Conservation (phyloP, 1,284 basidiomycete species). For the Trametes pubescens region DNA sequence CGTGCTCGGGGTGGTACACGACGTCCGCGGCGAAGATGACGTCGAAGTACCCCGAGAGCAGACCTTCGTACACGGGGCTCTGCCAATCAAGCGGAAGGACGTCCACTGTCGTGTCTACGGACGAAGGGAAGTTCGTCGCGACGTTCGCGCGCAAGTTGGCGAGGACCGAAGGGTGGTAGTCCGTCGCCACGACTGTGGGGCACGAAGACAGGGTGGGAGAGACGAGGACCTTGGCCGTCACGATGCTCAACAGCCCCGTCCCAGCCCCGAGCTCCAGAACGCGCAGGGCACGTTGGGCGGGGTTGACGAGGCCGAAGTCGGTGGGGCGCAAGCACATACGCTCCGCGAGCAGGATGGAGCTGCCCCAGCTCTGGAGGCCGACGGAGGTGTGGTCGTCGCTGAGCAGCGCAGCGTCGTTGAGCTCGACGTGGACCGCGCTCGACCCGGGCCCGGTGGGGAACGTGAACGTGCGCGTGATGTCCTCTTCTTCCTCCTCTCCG, state of each 20-base stretch:
- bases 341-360: constrained; percentile 79
- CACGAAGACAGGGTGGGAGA: constrained; percentile 20
- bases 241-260: constrained; percentile 84
- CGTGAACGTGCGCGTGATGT: constrained; percentile 60
- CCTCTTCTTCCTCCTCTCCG: constrained; percentile 48
- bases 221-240: constrained; percentile 64
- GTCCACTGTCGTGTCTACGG: constrained; percentile 39
- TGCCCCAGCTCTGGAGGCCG: constrained; percentile 90
- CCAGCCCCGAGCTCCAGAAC: constrained; percentile 89
- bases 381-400: constrained; percentile 81
- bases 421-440: constrained; percentile 56
- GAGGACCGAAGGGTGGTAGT: constrained; percentile 83
- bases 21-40: constrained; percentile 75
- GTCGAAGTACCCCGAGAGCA: constrained; percentile 48
- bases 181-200: constrained; percentile 70
- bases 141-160: constrained; percentile 76
- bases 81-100: constrained; percentile 78
- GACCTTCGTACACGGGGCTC: constrained; percentile 32
- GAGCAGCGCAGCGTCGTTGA: constrained; percentile 82
- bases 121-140: constrained; percentile 58
- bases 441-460: constrained; percentile 47
- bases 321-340: constrained; percentile 67
- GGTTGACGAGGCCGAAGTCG: constrained; percentile 50
- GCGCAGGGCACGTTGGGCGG: constrained; percentile 42
- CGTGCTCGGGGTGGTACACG: constrained; percentile 74